Conservation (phyloP, 140 eudicot genomes). For the Cichorium intybus region DNA sequence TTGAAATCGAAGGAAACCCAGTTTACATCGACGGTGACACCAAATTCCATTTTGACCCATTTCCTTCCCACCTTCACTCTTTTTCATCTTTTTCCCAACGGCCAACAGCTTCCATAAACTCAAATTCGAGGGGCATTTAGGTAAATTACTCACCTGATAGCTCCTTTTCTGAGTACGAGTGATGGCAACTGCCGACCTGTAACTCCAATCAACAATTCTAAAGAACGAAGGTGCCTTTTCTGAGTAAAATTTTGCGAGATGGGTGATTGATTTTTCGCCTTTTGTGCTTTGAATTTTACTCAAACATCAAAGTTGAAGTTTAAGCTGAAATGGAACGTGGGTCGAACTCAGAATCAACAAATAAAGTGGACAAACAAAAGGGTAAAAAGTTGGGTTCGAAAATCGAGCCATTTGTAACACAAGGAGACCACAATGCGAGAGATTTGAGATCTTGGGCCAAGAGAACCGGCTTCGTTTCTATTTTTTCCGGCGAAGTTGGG, state of each 20-base stretch:
- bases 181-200: constrained; percentile 25
- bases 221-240: background rate
- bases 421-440: constrained; percentile 69
- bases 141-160: constrained; percentile 12
- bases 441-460: constrained; percentile 99
- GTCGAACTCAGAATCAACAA: constrained; percentile 50
- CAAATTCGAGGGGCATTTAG: constrained; percentile 19
- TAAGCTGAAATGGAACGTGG: constrained; percentile 66
- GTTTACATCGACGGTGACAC: constrained; percentile 15
- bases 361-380: constrained; percentile 38
- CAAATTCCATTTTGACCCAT: constrained; percentile 9
- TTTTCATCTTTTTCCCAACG: constrained; percentile 13
- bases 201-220: background rate
- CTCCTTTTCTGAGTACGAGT: background rate
- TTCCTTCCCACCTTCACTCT: background rate
- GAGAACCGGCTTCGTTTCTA: constrained; percentile 81
- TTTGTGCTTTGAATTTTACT: background rate
- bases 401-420: constrained; percentile 73
- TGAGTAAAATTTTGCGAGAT: background rate
- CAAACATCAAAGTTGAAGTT: constrained; percentile 4
- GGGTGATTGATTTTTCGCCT: background rate
- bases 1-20: constrained; percentile 39
- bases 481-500: constrained; percentile 75
- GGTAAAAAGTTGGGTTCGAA: constrained; percentile 54
- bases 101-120: constrained; percentile 13